These are phyloP conservation scores for Ramularia collo-cygni DNA, from an alignment of 2,329 filamentous ascomycete species.

Conservation along the genomic window DNA sequence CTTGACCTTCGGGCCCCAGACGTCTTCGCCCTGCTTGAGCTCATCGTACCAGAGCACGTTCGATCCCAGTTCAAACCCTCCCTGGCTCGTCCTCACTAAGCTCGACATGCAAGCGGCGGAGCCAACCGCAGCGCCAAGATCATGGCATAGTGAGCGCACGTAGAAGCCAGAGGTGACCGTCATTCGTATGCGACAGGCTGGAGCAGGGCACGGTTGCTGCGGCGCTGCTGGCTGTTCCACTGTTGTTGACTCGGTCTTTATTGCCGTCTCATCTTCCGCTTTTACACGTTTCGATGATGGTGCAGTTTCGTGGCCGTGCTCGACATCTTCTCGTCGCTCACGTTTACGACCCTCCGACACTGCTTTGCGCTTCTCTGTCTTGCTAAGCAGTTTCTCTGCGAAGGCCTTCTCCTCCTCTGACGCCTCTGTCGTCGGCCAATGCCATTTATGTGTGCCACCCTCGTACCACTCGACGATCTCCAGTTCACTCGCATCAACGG, in stretches of 20 bases:
- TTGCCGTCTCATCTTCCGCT: slow-evolving; percentile 14
- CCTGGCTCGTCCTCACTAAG: slow-evolving; percentile 73
- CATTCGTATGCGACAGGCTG: slow-evolving; percentile 78
- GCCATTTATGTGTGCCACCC: slow-evolving; percentile 69
- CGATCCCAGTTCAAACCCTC: slow-evolving; percentile 65
- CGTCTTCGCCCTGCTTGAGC: slow-evolving; percentile 65
- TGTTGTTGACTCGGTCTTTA: slow-evolving; percentile 22
- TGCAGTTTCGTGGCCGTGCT: slow-evolving; percentile 8
- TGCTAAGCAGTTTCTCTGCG: slow-evolving; percentile 57
- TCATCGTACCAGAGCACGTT: slow-evolving; percentile 77
- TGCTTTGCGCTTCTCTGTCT: slow-evolving; percentile 30
- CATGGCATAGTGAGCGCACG: slow-evolving; percentile 86
- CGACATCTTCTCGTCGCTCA: slow-evolving; percentile 24
- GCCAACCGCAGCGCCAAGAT: slow-evolving; percentile 73
- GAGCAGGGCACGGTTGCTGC: slow-evolving; percentile 38
- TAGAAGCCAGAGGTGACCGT: slow-evolving; percentile 96
- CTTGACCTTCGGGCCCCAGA: slow-evolving; percentile 71
- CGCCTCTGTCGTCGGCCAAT: slow-evolving; percentile 75
- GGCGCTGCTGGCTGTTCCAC: slow-evolving; percentile 2
- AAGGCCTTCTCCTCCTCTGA: slow-evolving; percentile 66
- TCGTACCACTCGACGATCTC: slow-evolving; percentile 80
- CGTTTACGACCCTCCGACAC: slow-evolving; percentile 22
- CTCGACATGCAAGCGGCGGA: slow-evolving; percentile 83
- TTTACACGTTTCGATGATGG: slow-evolving; percentile 35
- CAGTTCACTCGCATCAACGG: slow-evolving; percentile 69